phyloP scores from a whole-genome alignment of 768 basidiomycete genomes.

The Coprinopsis strossmayeri region DNA sequence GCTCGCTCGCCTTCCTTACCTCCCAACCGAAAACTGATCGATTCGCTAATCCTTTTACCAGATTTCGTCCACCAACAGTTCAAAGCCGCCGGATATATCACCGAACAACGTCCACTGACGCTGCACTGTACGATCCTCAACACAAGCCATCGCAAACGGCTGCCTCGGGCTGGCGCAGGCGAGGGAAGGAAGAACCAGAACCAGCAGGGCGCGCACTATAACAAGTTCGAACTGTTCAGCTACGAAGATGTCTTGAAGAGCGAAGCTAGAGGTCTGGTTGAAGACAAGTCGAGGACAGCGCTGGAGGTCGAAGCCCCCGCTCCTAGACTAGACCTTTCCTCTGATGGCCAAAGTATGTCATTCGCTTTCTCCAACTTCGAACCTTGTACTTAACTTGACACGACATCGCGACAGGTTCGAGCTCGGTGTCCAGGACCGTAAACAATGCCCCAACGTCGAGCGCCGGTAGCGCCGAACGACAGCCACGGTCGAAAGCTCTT shows the following conservation, averaged over 20 bases:
- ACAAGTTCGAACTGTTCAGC: not conserved
- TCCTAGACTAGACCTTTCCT: not conserved
- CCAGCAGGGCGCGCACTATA: too few relatives aligned
- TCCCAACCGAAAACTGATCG: not conserved
- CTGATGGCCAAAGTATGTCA: too few relatives aligned
- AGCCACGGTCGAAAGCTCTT: conserved; percentile 16
- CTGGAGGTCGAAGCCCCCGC: not conserved
- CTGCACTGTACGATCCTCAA: conserved; percentile 49
- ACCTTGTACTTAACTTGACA: too few relatives aligned
- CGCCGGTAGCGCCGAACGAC: not conserved
- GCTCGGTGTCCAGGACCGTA: not conserved
- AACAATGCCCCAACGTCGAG: not conserved
- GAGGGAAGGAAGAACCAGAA: too few relatives aligned
- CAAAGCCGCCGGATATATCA: conserved; percentile 31
- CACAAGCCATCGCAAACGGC: conserved; percentile 38
- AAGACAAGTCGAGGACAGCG: not conserved
- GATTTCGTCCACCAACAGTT: conserved; percentile 23
- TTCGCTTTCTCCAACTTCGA: too few relatives aligned
- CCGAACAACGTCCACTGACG: conserved; percentile 45
- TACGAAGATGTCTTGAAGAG: not conserved
- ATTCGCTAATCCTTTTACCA: not conserved
- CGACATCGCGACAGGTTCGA: too few relatives aligned
- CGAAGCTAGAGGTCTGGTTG: not conserved
- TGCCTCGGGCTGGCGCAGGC: too few relatives aligned
- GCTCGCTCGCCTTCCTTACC: too few relatives aligned